Evolutionary conservation across 805 yeast genomes (phyloP).

Genomic region (Teunomyces funiuensis): DNA sequence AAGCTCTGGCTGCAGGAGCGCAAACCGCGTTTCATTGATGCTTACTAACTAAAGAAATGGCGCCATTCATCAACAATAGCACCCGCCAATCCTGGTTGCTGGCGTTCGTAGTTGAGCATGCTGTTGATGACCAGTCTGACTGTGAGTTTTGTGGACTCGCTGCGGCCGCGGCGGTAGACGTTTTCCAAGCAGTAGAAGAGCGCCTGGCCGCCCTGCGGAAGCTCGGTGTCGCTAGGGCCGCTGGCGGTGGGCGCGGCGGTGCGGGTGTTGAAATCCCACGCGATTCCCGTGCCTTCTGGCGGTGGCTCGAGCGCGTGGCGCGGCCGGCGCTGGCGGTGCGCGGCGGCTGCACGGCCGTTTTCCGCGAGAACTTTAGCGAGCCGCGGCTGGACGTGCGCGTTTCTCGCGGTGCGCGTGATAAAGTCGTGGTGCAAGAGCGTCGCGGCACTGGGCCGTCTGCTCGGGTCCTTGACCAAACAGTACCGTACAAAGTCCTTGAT

Average conservation of each 20-base stretch:
- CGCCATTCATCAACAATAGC: slow-evolving; percentile 61
- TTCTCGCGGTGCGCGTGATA: slow-evolving; percentile 33
- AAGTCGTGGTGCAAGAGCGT: slow-evolving; percentile 56
- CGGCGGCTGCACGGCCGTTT: slow-evolving; percentile 7
- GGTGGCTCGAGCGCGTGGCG: slow-evolving; percentile 4
- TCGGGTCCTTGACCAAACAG: slow-evolving; percentile 70
- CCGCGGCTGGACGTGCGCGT: not conserved
- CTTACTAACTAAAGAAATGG: not conserved
- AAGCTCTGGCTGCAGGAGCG: too few relatives aligned
- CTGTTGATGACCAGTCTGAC: slow-evolving; percentile 44
- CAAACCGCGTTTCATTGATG: too few relatives aligned
- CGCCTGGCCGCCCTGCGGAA: slow-evolving; percentile 42
- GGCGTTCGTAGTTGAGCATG: slow-evolving; percentile 46
- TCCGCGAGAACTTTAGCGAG: not conserved
- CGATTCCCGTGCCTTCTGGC: not conserved
- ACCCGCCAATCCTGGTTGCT: slow-evolving; percentile 63
- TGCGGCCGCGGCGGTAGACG: slow-evolving; percentile 52
- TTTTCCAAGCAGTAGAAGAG: slow-evolving; percentile 45
- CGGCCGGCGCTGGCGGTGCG: slow-evolving; percentile 4
- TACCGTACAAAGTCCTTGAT: slow-evolving; percentile 65
- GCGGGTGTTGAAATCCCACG: slow-evolving; percentile 21
- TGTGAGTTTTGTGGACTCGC: slow-evolving; percentile 44
- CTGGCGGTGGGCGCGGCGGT: slow-evolving; percentile 4
- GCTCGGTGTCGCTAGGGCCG: too few relatives aligned
- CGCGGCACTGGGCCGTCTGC: slow-evolving; percentile 59